Evolutionary conservation across 176 grass and related monocot species (phyloP), one percentile per base, ranked within the genome.

Genomic region (Oryza longistaminata): DNA sequence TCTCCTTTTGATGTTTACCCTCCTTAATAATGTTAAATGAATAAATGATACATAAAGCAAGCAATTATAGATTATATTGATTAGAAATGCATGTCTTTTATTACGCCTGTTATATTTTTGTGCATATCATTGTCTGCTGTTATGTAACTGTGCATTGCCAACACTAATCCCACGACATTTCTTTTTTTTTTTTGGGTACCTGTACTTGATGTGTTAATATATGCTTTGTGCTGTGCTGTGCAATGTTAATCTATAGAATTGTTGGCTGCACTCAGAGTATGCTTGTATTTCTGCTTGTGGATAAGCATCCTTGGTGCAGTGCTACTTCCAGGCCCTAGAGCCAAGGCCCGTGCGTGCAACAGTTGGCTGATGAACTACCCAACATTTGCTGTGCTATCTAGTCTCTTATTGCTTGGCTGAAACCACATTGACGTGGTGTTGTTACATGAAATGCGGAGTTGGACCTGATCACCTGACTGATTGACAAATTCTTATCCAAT

Each of bases 241-340:
- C 62, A 78, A 48, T 78, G 37, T 83, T 73, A 39, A 79, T 13
- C 7, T 15, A 35, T 49, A 66, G 46, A 44, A 35, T 64, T 71
- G 74, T 53, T 78, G 53, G 39, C 77, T 71, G 21, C 4, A 9
- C 29, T 53, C 26, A 15, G 34, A 33, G 15, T 48, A 44, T 26
- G n/a, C 11, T 65, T 73, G 34, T 35, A n/a, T 73, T 66, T 67
- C 39, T 1, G 21, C 2, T 9, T 61, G 58, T 61, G 58, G 58
- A 61, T 53, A 53, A 52, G 49, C 49, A 53, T 53, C 49, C 7
- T 42, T 42, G 40, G 40, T 42, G 40, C 40, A 42, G 9, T 9
- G 7, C 40, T 9, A 42, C 40, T 42, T 42, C 40, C 1, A 8
- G 40, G 40, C 40, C 40, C 40, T 9, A 42, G 40, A 42, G 40